Evolutionary conservation across 768 basidiomycete genomes (phyloP), one percentile per base, ranked within the genome.

Genomic region (Boletus tomentosulus): DNA sequence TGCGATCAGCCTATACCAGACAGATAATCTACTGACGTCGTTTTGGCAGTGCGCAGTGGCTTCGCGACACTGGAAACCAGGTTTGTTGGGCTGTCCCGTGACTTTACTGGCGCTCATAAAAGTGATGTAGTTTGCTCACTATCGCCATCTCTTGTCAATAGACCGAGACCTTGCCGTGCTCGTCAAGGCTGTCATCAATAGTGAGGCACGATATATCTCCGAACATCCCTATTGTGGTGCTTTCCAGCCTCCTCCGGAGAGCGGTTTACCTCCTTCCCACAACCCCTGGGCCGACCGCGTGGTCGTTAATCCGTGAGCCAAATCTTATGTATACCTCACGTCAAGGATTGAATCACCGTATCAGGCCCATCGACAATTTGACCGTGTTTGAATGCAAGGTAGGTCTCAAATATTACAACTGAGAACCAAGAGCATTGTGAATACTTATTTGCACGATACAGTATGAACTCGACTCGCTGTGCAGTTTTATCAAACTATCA

Each of bases 311-410:
- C 89, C 89, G 86, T 88, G 64, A 69, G 84, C 68, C 6, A 16
- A 28, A 27, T 46, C 16, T 15, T 35, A 42, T 19, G 22, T n/a
- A 12, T 3, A n/a, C 30, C 54, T 51, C 19, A 44, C 1, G 16
- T 31, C 5, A 22, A 39, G 25, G 15, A 25, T n/a, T n/a, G 47
- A 15, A 59, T 34, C 4, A 25, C 6, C 6, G 4, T 35, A 16
- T 22, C 44, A 89, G 87, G 2, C 84, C 86, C 5, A 79, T 90
- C 22, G 70, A 89, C 59, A 82, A 85, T 53, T 73, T 76, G 50
- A 85, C 80, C 0, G 89, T 91, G 0, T 91, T 86, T 57, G 89
- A 90, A 66, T 91, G 89, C 82, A 91, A 91, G 76, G 87, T 85
- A 51, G 37, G 69, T 51, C 13, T 27, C 22, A 2, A 13, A 27